phyloP scores from a whole-genome alignment of 2,329 filamentous ascomycete species.

The Phoma sp. region DNA sequence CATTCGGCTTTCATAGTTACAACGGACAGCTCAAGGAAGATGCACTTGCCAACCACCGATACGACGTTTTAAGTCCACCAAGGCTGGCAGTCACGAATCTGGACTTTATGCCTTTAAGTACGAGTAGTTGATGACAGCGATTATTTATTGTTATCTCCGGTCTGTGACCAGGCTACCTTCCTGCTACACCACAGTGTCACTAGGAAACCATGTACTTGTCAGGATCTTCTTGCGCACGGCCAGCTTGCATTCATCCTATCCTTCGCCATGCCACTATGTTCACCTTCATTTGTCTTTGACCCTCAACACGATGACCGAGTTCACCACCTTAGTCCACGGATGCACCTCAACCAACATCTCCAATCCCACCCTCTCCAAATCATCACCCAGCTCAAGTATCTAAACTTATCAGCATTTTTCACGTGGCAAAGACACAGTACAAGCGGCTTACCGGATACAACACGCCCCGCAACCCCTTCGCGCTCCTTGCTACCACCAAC shows the following conservation, averaged over 20 bases:
- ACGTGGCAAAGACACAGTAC: neutral
- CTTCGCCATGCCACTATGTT: too few species aligned
- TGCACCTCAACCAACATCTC: slow-evolving; percentile 56
- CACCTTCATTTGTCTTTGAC: too few species aligned
- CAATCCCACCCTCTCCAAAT: slow-evolving; percentile 40
- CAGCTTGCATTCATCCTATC: too few species aligned
- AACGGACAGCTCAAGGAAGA: neutral
- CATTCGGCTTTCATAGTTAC: neutral
- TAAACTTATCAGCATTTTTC: slow-evolving; percentile 18
- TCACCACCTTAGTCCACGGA: slow-evolving; percentile 59
- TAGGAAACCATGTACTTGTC: neutral
- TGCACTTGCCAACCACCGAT: neutral
- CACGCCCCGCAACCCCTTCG: slow-evolving; percentile 53
- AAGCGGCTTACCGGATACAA: slow-evolving; percentile 56
- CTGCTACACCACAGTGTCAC: neutral
- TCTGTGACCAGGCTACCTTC: too few species aligned
- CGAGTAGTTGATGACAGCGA: neutral
- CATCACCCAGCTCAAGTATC: slow-evolving; percentile 50
- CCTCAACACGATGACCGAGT: slow-evolving; percentile 56
- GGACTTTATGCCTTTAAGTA: slow-evolving; percentile 8
- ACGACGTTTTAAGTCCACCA: neutral
- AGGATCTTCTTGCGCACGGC: too few species aligned
- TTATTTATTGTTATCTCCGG: neutral
- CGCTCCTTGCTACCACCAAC: slow-evolving; percentile 57
- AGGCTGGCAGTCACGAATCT: neutral